Conservation (phyloP, 2,329 filamentous ascomycete genomes). For the Aspergillus tanneri region DNA sequence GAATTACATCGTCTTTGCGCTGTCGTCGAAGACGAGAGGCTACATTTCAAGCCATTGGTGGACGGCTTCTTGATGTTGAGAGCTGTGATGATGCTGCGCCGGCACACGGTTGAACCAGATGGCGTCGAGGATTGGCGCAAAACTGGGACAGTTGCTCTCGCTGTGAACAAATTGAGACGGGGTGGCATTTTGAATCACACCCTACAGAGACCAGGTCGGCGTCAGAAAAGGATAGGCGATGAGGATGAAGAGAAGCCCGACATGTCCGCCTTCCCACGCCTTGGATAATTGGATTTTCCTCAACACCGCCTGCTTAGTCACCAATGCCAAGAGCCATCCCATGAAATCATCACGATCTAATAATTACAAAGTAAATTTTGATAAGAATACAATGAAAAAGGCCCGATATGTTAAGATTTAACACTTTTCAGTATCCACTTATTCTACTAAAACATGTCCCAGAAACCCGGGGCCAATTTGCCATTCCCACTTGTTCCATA, state of each 20-base stretch:
- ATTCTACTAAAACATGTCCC: background rate
- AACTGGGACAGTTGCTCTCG: conserved; percentile 32
- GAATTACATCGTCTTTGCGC: conserved; percentile 38
- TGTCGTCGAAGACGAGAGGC: conserved; percentile 18
- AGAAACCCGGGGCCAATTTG: background rate
- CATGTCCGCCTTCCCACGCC: too few relatives aligned
- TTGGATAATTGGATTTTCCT: conserved; percentile 25
- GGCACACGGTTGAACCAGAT: conserved; percentile 14
- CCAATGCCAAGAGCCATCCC: conserved; percentile 12
- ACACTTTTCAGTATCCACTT: background rate
- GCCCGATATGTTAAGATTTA: too few relatives aligned
- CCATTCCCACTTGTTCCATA: background rate
- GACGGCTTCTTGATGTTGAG: conserved; percentile 15
- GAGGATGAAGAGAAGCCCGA: background rate
- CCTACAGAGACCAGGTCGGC: conserved; percentile 11
- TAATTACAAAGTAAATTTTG: too few relatives aligned
- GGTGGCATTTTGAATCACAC: conserved; percentile 52
- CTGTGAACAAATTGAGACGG: conserved; percentile 51
- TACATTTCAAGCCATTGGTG: conserved; percentile 13
- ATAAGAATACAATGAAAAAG: too few relatives aligned
- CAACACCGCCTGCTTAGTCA: conserved; percentile 23
- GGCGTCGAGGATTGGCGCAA: conserved; percentile 32
- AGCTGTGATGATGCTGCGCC: conserved; percentile 25
- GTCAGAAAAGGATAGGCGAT: conserved; percentile 2
- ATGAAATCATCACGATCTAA: background rate